Evolutionary conservation across 768 basidiomycete species (phyloP).

Genomic region (Tylopilus sp.): DNA sequence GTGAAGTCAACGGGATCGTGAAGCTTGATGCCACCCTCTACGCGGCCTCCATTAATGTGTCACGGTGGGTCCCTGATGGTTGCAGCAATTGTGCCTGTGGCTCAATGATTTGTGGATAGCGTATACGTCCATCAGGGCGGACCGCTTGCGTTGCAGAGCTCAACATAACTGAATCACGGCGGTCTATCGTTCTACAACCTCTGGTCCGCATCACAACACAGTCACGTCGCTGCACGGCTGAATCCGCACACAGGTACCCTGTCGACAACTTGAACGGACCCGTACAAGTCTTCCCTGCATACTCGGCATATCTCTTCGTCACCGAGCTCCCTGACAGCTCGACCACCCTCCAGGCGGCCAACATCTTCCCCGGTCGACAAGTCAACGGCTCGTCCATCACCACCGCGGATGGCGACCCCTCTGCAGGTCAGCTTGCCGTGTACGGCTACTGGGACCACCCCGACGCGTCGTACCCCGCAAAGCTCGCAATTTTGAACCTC

Average conservation of each 20-base stretch:
- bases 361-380: slow-evolving; percentile 51
- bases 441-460: slow-evolving; percentile 49
- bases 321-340: slow-evolving; percentile 46
- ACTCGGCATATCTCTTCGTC: slow-evolving; percentile 49
- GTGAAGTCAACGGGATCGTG: background rate
- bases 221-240: background rate
- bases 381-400: slow-evolving; percentile 51
- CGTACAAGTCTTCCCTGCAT: slow-evolving; percentile 51
- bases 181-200: slow-evolving; percentile 44
- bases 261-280: slow-evolving; percentile 47
- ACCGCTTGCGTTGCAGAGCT: slow-evolving; percentile 48
- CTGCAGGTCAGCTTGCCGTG: slow-evolving; percentile 46
- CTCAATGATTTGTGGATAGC: slow-evolving; percentile 22
- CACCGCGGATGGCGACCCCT: slow-evolving; percentile 44
- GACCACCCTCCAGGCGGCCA: slow-evolving; percentile 41
- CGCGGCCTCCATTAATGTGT: slow-evolving; percentile 41
- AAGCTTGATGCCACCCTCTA: slow-evolving; percentile 17
- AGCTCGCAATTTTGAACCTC: slow-evolving; percentile 48
- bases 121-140: slow-evolving; percentile 56
- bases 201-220: slow-evolving; percentile 34
- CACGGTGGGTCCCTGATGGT: slow-evolving; percentile 30
- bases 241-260: slow-evolving; percentile 33
- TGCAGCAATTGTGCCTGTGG: background rate
- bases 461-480: slow-evolving; percentile 35
- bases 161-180: slow-evolving; percentile 30